phyloP scores from a whole-genome alignment of 257 asterid species.

The Gardenia jasminoides region DNA sequence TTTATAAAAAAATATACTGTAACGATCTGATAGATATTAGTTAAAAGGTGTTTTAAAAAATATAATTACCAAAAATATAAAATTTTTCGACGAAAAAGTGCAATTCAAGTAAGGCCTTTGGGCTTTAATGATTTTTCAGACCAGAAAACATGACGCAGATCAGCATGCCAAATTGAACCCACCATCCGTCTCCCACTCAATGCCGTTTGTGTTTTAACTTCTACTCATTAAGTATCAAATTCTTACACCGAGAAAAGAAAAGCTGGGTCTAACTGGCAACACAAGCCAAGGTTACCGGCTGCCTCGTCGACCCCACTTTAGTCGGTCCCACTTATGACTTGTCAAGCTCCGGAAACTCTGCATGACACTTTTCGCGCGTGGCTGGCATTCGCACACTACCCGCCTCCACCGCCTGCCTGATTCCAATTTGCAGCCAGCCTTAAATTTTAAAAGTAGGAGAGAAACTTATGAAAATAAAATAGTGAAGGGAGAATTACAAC shows the following conservation, averaged over 20 bases:
- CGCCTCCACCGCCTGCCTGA: background rate
- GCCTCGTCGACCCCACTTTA: background rate
- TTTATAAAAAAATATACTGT: too few species aligned
- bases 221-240: background rate
- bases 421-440: too few species aligned
- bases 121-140: background rate
- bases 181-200: background rate
- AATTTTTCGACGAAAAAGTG: too few species aligned
- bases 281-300: background rate
- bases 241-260: background rate
- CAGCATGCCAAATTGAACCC: background rate
- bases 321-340: background rate
- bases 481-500: too few species aligned
- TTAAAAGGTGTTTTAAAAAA: too few species aligned
- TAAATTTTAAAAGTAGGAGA: too few species aligned
- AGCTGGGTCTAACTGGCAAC: background rate
- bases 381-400: too few species aligned
- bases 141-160: background rate
- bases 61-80: too few species aligned
- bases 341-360: slow-evolving; percentile 12
- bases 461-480: background rate
- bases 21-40: too few species aligned
- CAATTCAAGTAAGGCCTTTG: too few species aligned
- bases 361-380: background rate
- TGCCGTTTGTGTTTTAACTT: too few species aligned